These are phyloP conservation scores for Penicillium chermesinum DNA, from an alignment of 495 filamentous ascomycete genomes.

Conservation along the genomic window DNA sequence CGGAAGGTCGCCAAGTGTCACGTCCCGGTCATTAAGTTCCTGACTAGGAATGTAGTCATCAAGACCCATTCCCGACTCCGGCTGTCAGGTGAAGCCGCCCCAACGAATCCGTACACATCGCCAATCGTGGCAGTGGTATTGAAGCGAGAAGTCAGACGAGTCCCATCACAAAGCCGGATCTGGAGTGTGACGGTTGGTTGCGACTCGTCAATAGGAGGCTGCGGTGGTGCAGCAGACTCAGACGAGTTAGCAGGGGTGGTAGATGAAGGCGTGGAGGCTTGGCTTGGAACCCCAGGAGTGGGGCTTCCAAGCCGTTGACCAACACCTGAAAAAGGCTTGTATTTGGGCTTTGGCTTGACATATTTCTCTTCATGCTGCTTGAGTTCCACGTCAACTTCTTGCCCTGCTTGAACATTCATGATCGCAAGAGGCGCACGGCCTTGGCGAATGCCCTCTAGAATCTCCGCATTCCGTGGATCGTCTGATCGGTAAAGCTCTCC, in stretches of 20 bases:
- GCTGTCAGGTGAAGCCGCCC: conserved; percentile 56
- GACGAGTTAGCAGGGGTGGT: conserved; percentile 25
- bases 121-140: conserved; percentile 88
- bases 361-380: conserved; percentile 85
- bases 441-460: conserved; percentile 76
- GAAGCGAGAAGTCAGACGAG: conserved; percentile 79
- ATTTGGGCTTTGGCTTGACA: conserved; percentile 72
- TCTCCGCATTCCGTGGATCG: conserved; percentile 77
- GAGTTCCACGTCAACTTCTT: conserved; percentile 87
- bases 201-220: conserved; percentile 63
- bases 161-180: conserved; percentile 86
- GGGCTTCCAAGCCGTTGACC: conserved; percentile 91
- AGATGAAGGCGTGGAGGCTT: conserved; percentile 35
- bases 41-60: conserved; percentile 97
- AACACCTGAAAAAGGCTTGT: conserved; percentile 76
- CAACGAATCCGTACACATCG: conserved; percentile 84
- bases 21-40: conserved; percentile 71
- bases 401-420: conserved; percentile 78
- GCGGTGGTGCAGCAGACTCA: conserved; percentile 25
- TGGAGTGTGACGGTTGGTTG: conserved; percentile 75
- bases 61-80: conserved; percentile 65
- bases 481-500: conserved; percentile 85
- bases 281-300: conserved; percentile 58
- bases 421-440: conserved; percentile 84
- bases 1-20: conserved; percentile 66